A percentile compares a stretch with the other conserved stretches of the same genome.
phyloP scores from a whole-genome alignment of 345 rosid species.

The Clarkia xantiana region DNA sequence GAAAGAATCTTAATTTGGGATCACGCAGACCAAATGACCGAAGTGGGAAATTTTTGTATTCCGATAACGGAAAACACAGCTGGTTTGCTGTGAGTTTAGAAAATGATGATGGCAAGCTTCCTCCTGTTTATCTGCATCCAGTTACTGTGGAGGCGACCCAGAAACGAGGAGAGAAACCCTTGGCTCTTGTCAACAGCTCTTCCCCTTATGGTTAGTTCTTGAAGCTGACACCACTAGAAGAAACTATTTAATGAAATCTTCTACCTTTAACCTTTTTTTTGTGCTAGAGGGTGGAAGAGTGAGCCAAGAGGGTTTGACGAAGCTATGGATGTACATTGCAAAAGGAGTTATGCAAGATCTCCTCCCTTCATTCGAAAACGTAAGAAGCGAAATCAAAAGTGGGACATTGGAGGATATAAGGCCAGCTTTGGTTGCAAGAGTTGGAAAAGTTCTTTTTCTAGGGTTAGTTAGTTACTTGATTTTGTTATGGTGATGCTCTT shows the following conservation, averaged over 20 bases:
- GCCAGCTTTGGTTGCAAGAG: slow-evolving; percentile 37
- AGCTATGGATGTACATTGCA: slow-evolving; percentile 28
- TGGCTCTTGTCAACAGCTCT: slow-evolving; percentile 20
- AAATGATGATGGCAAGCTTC: slow-evolving; percentile 9
- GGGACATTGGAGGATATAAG: slow-evolving; percentile 13
- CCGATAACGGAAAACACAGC: slow-evolving; percentile 14
- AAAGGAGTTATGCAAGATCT: slow-evolving; percentile 37
- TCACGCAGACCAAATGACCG: background rate
- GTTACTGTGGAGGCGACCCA: slow-evolving; percentile 19
- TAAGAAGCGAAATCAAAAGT: slow-evolving; percentile 16
- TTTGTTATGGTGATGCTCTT: slow-evolving; percentile 1
- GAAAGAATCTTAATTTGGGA: slow-evolving; percentile 8
- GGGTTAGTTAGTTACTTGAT: slow-evolving; percentile 21
- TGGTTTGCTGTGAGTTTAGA: slow-evolving; percentile 43
- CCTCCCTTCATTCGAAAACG: slow-evolving; percentile 20
- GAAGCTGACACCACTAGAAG: background rate
- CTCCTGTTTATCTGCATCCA: slow-evolving; percentile 13
- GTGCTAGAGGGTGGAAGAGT: slow-evolving; percentile 4
- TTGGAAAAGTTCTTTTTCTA: slow-evolving; percentile 36
- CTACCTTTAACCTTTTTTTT: too few relatives aligned
- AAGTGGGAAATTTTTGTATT: slow-evolving; percentile 21
- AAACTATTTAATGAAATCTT: too few relatives aligned
- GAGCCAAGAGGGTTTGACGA: slow-evolving; percentile 7
- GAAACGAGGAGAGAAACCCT: slow-evolving; percentile 18
- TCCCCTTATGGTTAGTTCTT: slow-evolving; percentile 16